Base-by-base conservation (phyloP, 768 basidiomycete species). In the Tulasnella sp. region DNA sequence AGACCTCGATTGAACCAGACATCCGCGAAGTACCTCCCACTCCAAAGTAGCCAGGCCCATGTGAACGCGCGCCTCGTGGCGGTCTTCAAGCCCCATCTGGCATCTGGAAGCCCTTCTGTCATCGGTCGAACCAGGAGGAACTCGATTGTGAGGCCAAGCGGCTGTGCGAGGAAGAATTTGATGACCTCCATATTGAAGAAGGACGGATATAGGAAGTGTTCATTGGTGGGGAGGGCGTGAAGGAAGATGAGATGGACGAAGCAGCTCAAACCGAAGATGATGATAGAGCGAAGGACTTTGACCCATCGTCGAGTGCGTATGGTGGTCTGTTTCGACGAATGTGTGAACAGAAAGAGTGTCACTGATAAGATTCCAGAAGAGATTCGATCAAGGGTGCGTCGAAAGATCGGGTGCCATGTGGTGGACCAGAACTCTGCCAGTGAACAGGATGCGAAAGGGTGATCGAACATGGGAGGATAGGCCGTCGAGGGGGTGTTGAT, bases 351-450 rank as follows among this genome's bases (percentile, higher is more conserved):
- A 26, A 43, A 11, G 10, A 13, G 29, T 29, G 49, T 47, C 21
- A 58, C 3, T n/a, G 45, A 34, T 21, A 58, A 34, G 56, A 58
- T 44, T n/a, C 42, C 56, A 15, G 26, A 15, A 23, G 59, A 60
- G n/a, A 58, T 26, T 19, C 19, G 17, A 21, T 51, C 30, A 32
- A 63, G 63, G 19, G 32, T n/a, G 4, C 62, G 56, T 19, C 62
- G 48, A 58, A 63, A 63, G 11, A 63, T 32, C 5, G 45, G 24
- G 43, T 64, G 64, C 64, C 64, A 64, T n/a, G 51, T 47, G n/a
- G 52, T 44, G 29, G 45, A 15, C 64, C 64, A 64, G 29, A 63
- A 64, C 41, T 64, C 64, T 32, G 38, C 24, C 3, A 64, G 41
- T 32, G 50, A 52, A 15, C 17, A 41, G 7, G 63, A 29, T 11